phyloP scores from a whole-genome alignment of 208 protist genomes.

The Wallacemonas sp. region DNA sequence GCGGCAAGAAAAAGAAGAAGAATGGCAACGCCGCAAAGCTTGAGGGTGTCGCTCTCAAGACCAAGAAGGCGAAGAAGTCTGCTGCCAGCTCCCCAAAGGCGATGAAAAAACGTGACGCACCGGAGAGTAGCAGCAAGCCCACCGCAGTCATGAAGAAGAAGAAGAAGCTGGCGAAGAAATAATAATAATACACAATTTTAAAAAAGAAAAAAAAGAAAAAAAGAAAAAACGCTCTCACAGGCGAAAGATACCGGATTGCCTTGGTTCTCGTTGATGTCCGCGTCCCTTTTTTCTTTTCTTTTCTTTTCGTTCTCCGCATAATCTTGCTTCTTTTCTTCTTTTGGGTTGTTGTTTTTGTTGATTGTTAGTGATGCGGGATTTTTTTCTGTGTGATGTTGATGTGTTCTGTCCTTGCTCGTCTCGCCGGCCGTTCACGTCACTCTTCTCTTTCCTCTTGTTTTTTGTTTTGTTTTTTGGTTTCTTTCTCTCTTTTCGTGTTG shows the following conservation, averaged over 20 bases:
- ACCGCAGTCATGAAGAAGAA: slow-evolving; percentile 2
- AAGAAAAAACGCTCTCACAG: too few species aligned
- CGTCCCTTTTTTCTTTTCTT: too few species aligned
- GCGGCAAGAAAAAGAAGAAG: slow-evolving; percentile 15
- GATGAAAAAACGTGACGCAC: slow-evolving; percentile 18
- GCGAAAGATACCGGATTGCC: too few species aligned
- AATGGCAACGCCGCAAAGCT: neutral
- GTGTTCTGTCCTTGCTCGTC: neutral
- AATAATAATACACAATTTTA: slow-evolving; percentile 7
- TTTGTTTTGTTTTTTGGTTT: neutral
- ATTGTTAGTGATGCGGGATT: neutral
- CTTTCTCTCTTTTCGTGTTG: neutral
- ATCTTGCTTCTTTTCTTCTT: neutral
- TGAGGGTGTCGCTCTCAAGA: neutral
- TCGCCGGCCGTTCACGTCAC: too few species aligned
- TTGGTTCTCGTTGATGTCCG: too few species aligned
- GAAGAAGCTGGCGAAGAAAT: slow-evolving; percentile 16
- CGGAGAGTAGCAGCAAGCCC: slow-evolving; percentile 6
- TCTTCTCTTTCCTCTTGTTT: neutral
- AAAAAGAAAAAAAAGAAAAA: slow-evolving; percentile 12
- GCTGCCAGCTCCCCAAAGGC: too few species aligned
- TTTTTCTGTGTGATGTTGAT: neutral
- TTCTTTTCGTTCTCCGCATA: too few species aligned
- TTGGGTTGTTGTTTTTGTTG: neutral
- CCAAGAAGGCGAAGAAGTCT: slow-evolving; percentile 20